Percentiles rank a stretch among this genome's conserved stretches.
Conservation (phyloP, 805 yeast species). For the Nakazawaea laoshanensis region DNA sequence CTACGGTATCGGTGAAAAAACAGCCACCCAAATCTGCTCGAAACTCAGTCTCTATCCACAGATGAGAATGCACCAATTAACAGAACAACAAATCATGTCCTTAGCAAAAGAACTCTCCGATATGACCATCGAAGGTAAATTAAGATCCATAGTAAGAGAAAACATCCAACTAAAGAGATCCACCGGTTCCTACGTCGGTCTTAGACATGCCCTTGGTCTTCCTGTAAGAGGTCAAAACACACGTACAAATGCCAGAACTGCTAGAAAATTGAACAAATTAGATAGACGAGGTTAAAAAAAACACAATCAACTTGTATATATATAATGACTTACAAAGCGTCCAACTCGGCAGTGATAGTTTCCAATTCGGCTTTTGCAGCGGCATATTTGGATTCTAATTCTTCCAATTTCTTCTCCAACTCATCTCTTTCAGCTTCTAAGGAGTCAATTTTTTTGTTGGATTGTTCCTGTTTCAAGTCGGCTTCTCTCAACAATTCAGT, state of each 20-base stretch:
- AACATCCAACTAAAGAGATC: constrained; percentile 73
- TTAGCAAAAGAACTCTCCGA: constrained; percentile 82
- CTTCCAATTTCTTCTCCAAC: constrained; percentile 87
- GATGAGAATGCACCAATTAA: constrained; percentile 89
- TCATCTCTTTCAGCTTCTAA: constrained; percentile 89
- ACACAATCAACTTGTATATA: no score
- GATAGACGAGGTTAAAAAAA: constrained; percentile 43
- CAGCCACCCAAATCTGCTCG: constrained; percentile 74
- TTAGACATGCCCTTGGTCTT: constrained; percentile 77
- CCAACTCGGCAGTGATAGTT: constrained; percentile 94
- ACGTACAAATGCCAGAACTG: constrained; percentile 84
- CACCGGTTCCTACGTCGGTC: constrained; percentile 82
- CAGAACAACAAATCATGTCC: constrained; percentile 80
- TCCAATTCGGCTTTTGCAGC: constrained; percentile 90
- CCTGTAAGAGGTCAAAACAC: constrained; percentile 91
- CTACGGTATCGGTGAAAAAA: constrained; percentile 75
- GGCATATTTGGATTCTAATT: constrained; percentile 70
- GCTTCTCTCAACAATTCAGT: constrained; percentile 91
- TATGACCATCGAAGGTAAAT: constrained; percentile 74
- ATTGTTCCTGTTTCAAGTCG: constrained; percentile 92
- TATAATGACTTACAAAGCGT: constrained; percentile 47
- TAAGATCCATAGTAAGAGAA: constrained; percentile 62
- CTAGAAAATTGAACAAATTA: constrained; percentile 72
- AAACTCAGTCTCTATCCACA: constrained; percentile 85
- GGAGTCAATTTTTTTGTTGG: constrained; percentile 88